A percentile compares a stretch with the other conserved stretches of the same genome.
Evolutionary conservation across 495 filamentous ascomycete species (phyloP).

Genomic region (Daldinia loculata): DNA sequence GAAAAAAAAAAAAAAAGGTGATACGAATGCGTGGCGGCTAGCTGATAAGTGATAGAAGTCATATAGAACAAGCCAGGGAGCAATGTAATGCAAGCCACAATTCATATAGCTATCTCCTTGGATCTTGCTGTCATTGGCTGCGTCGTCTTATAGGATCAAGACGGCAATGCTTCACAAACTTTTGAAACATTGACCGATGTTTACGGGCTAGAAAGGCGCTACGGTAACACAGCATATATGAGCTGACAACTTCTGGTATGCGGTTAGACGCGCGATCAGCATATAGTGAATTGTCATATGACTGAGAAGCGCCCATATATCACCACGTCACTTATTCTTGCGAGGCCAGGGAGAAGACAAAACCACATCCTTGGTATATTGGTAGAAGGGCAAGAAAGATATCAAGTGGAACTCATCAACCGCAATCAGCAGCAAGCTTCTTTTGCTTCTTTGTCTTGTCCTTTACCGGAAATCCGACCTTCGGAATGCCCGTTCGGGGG

Average conservation of each 20-base stretch:
- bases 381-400: not conserved
- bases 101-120: conserved; percentile 2
- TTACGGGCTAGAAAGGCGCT: conserved; percentile 16
- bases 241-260: conserved; percentile 33
- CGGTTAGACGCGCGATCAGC: conserved; percentile 30
- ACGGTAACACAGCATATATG: conserved; percentile 32
- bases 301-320: conserved; percentile 11
- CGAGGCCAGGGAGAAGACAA: conserved; percentile 12
- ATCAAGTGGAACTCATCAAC: not conserved
- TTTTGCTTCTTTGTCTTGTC: conserved; percentile 20
- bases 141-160: not conserved
- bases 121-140: conserved; percentile 18
- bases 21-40: not conserved
- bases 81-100: conserved; percentile 35
- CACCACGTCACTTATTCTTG: conserved; percentile 4
- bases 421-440: conserved; percentile 5
- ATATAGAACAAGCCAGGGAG: conserved; percentile 4
- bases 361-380: not conserved
- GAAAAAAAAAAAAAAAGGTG: not conserved
- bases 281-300: conserved; percentile 28
- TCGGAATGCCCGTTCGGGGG: conserved; percentile 38
- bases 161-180: not conserved
- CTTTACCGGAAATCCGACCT: conserved; percentile 20
- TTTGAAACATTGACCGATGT: conserved; percentile 40
- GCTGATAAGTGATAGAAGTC: conserved; percentile 9